These are phyloP conservation scores for Monilinia vaccinii-corymbosi DNA, from an alignment of 2,329 filamentous ascomycete genomes.

Conservation along the genomic window DNA sequence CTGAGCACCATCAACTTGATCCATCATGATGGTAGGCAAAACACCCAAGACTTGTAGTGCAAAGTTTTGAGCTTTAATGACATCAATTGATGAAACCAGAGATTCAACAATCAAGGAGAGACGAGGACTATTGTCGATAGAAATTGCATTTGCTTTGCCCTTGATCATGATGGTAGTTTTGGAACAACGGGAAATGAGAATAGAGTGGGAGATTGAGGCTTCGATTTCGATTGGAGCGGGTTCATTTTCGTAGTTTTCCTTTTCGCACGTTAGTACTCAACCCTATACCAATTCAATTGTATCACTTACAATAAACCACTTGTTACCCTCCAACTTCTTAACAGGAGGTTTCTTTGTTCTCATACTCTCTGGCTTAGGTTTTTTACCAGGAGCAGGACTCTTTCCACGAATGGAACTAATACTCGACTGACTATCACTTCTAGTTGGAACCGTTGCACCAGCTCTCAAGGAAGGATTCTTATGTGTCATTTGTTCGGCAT, in stretches of 20 bases:
- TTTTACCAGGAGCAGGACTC: constrained; percentile 81
- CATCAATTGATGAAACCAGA: constrained; percentile 83
- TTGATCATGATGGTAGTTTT: constrained; percentile 82
- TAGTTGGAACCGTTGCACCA: constrained; percentile 56
- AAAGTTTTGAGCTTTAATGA: constrained; percentile 92
- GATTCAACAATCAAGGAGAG: constrained; percentile 82
- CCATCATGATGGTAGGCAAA: constrained; percentile 79
- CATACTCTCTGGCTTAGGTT: constrained; percentile 80
- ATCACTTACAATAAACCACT: constrained; percentile 77
- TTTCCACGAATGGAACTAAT: constrained; percentile 54
- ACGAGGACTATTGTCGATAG: constrained; percentile 80
- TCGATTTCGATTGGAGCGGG: constrained; percentile 67
- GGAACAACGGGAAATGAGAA: constrained; percentile 86
- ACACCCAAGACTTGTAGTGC: constrained; percentile 83
- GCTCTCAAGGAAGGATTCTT: constrained; percentile 87
- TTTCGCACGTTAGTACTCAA: constrained; percentile 11
- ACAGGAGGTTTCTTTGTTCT: constrained; percentile 71
- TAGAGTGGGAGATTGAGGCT: constrained; percentile 74
- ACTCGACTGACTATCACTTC: constrained; percentile 43
- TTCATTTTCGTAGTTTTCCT: constrained; percentile 87
- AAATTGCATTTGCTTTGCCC: constrained; percentile 95
- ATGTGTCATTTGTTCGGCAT: constrained; percentile 94
- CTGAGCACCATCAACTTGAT: constrained; percentile 85
- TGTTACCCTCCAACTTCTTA: constrained; percentile 77
- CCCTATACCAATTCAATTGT: not conserved